A percentile compares a stretch with the other conserved stretches of the same genome.
Conservation (phyloP, 495 filamentous ascomycete species). For the Neurospora terricola region DNA sequence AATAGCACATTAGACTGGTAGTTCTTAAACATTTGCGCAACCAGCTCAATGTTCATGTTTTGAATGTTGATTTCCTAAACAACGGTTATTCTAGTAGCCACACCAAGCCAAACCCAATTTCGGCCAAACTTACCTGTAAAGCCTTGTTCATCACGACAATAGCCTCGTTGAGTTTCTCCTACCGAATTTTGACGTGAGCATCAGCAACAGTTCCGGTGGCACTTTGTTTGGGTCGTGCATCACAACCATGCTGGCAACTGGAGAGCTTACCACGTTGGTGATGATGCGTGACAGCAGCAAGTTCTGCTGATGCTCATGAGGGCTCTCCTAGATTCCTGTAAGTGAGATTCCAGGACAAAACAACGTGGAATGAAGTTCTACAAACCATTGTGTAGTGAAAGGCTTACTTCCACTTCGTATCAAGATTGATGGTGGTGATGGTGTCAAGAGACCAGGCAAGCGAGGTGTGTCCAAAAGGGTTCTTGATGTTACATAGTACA, state of each 20-base stretch:
- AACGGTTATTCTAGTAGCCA: slow-evolving; percentile 1
- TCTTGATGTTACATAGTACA: not conserved
- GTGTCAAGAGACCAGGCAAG: not conserved
- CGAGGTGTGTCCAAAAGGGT: not conserved
- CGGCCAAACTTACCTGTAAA: slow-evolving; percentile 53
- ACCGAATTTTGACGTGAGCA: not conserved
- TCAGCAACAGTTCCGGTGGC: not conserved
- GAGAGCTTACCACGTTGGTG: slow-evolving; percentile 75
- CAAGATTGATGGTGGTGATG: not conserved
- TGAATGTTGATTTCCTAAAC: slow-evolving; percentile 91
- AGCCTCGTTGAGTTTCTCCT: slow-evolving; percentile 98
- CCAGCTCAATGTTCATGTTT: slow-evolving; percentile 96
- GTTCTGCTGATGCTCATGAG: slow-evolving; percentile 95
- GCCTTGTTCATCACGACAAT: slow-evolving; percentile 85
- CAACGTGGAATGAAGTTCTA: not conserved
- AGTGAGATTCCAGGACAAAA: not conserved
- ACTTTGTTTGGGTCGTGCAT: slow-evolving; percentile 5
- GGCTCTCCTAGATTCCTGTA: slow-evolving; percentile 60
- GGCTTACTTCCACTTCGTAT: not conserved
- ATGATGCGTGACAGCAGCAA: slow-evolving; percentile 90
- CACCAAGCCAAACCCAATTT: not conserved
- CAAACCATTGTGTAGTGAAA: not conserved
- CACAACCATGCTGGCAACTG: not conserved
- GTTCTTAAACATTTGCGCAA: slow-evolving; percentile 99
- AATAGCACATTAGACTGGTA: slow-evolving; percentile 97